phyloP scores from a whole-genome alignment of 2,329 filamentous ascomycete species.

The Botrytis fragariae region DNA sequence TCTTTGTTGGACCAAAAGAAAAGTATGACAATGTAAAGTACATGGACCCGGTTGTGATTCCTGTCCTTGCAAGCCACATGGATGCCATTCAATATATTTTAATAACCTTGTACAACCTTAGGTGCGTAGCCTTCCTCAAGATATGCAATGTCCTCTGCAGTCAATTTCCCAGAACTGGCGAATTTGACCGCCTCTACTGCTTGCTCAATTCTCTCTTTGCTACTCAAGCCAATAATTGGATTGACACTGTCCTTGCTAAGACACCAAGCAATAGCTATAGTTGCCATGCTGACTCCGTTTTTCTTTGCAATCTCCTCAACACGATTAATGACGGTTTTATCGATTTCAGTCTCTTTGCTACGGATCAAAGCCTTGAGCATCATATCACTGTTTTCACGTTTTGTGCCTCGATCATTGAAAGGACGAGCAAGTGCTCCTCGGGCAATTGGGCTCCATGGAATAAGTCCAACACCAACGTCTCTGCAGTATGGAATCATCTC shows the following conservation, averaged over 20 bases:
- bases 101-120: slow-evolving; percentile 28
- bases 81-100: slow-evolving; percentile 17
- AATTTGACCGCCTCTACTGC: slow-evolving; percentile 45
- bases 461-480: slow-evolving; percentile 39
- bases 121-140: slow-evolving; percentile 55
- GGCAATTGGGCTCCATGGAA: slow-evolving; percentile 43
- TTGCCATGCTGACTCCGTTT: slow-evolving; percentile 56
- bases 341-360: slow-evolving; percentile 33
- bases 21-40: not conserved
- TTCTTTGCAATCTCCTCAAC: slow-evolving; percentile 58
- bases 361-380: slow-evolving; percentile 26
- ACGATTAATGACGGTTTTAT: slow-evolving; percentile 38
- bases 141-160: slow-evolving; percentile 52
- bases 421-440: slow-evolving; percentile 39
- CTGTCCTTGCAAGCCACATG: slow-evolving; percentile 14
- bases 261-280: slow-evolving; percentile 58
- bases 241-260: slow-evolving; percentile 46
- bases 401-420: slow-evolving; percentile 27
- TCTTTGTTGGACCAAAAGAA: slow-evolving; percentile 1
- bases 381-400: slow-evolving; percentile 30
- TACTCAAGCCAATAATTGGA: slow-evolving; percentile 55
- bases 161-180: slow-evolving; percentile 46
- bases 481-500: slow-evolving; percentile 41
- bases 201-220: slow-evolving; percentile 53
- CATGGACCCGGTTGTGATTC: not conserved